Evolutionary conservation across 495 filamentous ascomycete species (phyloP).

Genomic region (Penicillium cataractarum): DNA sequence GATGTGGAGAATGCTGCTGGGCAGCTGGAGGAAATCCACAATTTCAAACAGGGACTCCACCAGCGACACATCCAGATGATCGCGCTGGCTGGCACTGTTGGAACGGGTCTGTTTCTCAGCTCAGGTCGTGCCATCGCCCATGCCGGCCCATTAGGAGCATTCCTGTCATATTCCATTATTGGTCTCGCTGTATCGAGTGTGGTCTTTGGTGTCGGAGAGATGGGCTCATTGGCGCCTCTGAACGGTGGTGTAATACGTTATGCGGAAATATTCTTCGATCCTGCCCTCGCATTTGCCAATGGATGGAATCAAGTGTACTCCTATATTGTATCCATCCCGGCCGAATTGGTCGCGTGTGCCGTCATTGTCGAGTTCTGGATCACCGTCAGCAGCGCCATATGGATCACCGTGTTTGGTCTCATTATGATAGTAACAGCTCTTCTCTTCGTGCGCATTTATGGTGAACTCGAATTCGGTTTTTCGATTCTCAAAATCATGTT

Average conservation of each 20-base stretch:
- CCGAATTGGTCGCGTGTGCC: slow-evolving; percentile 46
- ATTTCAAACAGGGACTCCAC: slow-evolving; percentile 30
- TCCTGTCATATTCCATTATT: slow-evolving; percentile 32
- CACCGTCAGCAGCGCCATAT: slow-evolving; percentile 39
- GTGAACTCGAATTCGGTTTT: slow-evolving; percentile 51
- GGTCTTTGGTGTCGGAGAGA: slow-evolving; percentile 30
- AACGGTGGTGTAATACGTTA: slow-evolving; percentile 36
- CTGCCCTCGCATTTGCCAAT: slow-evolving; percentile 36
- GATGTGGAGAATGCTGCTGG: slow-evolving; percentile 16
- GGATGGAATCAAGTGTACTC: slow-evolving; percentile 38
- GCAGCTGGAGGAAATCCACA: slow-evolving; percentile 16
- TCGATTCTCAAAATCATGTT: slow-evolving; percentile 50
- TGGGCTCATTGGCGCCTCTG: slow-evolving; percentile 35
- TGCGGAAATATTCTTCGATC: slow-evolving; percentile 35
- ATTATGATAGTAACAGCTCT: slow-evolving; percentile 49
- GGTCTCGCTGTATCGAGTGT: slow-evolving; percentile 29
- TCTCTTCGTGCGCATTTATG: slow-evolving; percentile 48
- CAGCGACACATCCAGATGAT: slow-evolving; percentile 50
- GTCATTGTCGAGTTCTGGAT: slow-evolving; percentile 56
- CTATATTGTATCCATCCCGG: slow-evolving; percentile 41
- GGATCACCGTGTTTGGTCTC: slow-evolving; percentile 49
- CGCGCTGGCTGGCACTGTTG: slow-evolving; percentile 48
- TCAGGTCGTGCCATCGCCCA: slow-evolving; percentile 61
- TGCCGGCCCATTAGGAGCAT: slow-evolving; percentile 60
- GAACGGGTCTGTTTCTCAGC: slow-evolving; percentile 37